A percentile compares a stretch with the other conserved stretches of the same genome.
phyloP scores from a whole-genome alignment of 1,284 basidiomycete genomes.

The Schizophyllum commune region DNA sequence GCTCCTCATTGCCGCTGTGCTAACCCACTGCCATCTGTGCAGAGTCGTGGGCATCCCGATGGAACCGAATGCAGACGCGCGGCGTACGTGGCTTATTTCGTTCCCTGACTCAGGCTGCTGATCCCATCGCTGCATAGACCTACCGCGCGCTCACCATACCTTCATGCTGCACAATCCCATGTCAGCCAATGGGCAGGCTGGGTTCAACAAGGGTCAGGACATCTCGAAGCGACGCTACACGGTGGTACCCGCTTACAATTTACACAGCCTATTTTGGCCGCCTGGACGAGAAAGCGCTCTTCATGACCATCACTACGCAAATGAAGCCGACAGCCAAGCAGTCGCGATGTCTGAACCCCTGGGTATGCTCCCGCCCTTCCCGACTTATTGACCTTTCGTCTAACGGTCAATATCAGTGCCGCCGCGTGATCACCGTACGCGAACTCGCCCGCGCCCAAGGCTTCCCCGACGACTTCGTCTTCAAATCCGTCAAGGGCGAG shows the following conservation, averaged over 20 bases:
- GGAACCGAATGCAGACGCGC: background rate
- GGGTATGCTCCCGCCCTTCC: constrained; percentile 29
- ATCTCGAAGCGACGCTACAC: no score
- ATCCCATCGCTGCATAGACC: no score
- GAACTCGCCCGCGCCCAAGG: constrained; percentile 67
- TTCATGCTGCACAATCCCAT: constrained; percentile 29
- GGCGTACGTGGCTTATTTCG: background rate
- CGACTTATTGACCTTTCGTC: constrained; percentile 1
- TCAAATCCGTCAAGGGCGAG: constrained; percentile 35
- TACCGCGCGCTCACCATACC: background rate
- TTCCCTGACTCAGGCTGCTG: no score
- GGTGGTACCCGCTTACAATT: no score
- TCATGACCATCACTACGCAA: constrained; percentile 52
- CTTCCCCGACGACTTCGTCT: constrained; percentile 59
- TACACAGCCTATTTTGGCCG: constrained; percentile 52
- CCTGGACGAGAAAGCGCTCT: constrained; percentile 39
- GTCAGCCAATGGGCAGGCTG: constrained; percentile 11
- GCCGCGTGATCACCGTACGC: constrained; percentile 51
- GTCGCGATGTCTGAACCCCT: constrained; percentile 49
- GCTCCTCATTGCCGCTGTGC: no score
- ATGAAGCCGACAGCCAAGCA: constrained; percentile 42
- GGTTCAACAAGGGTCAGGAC: constrained; percentile 13
- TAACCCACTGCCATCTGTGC: constrained; percentile 24
- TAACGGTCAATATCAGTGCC: constrained; percentile 38
- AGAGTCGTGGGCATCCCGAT: background rate